phyloP scores from a whole-genome alignment of 1,284 basidiomycete species.

The Vanrija sp. region DNA sequence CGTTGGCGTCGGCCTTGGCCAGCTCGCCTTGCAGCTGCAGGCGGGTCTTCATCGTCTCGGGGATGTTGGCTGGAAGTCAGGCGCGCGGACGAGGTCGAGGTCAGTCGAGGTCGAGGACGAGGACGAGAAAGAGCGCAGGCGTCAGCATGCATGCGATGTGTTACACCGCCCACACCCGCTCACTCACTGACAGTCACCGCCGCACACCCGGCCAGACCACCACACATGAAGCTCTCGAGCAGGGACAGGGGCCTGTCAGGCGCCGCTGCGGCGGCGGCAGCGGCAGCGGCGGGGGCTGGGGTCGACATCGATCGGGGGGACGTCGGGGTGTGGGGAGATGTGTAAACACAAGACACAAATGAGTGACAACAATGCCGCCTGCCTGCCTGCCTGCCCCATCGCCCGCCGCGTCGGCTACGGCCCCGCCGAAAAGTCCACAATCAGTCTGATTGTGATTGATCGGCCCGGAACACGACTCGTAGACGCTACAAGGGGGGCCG shows the following conservation, averaged over 20 bases:
- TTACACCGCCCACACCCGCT: neutral
- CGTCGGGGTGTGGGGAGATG: neutral
- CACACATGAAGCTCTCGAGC: slow-evolving; percentile 74
- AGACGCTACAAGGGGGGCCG: too few species aligned
- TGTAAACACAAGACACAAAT: neutral
- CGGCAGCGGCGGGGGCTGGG: neutral
- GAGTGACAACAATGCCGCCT: too few species aligned
- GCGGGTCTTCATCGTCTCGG: slow-evolving; percentile 88
- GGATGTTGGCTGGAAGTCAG: slow-evolving; percentile 51
- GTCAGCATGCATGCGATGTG: neutral
- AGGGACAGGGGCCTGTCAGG: slow-evolving; percentile 30
- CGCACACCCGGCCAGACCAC: slow-evolving; percentile 80
- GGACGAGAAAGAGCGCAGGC: neutral
- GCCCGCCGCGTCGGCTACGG: neutral
- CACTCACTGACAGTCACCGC: slow-evolving; percentile 61
- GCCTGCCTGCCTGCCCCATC: too few species aligned
- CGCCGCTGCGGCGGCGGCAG: neutral
- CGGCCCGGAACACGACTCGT: too few species aligned
- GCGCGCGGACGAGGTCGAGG: neutral
- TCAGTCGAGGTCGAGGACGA: neutral
- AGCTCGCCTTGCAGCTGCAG: slow-evolving; percentile 92
- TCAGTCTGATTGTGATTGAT: too few species aligned
- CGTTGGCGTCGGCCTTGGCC: slow-evolving; percentile 60
- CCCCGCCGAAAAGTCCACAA: neutral
- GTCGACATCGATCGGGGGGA: neutral